Percentiles rank a stretch among this genome's conserved stretches.
phyloP scores from a whole-genome alignment of 495 filamentous ascomycete genomes.

The Lentithecium fluviatile region DNA sequence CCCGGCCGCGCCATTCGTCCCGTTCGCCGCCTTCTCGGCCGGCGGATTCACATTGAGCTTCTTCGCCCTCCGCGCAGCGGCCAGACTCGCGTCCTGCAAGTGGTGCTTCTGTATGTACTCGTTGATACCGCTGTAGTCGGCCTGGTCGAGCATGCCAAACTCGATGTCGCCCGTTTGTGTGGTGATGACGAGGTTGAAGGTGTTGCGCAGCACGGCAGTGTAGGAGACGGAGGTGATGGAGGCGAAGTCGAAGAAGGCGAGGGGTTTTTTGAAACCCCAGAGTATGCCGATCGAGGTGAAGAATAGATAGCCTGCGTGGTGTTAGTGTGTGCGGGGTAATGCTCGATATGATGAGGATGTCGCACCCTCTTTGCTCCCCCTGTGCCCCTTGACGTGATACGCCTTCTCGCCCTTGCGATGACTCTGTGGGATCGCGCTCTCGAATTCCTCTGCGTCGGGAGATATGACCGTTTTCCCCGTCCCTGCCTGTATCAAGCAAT shows the following conservation, averaged over 20 bases:
- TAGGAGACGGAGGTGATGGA: slow-evolving; percentile 80
- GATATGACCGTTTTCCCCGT: slow-evolving; percentile 63
- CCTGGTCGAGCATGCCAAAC: slow-evolving; percentile 48
- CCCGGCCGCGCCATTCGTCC: slow-evolving; percentile 38
- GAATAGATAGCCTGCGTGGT: slow-evolving; percentile 71
- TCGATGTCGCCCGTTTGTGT: slow-evolving; percentile 46
- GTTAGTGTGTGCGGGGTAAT: not conserved
- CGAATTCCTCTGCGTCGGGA: slow-evolving; percentile 73
- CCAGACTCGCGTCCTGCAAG: slow-evolving; percentile 89
- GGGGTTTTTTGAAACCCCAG: slow-evolving; percentile 93
- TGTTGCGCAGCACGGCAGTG: slow-evolving; percentile 83
- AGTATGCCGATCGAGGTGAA: slow-evolving; percentile 83
- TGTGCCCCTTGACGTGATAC: slow-evolving; percentile 87
- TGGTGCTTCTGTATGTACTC: slow-evolving; percentile 75
- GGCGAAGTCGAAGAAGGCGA: slow-evolving; percentile 80
- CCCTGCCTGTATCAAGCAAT: slow-evolving; percentile 37
- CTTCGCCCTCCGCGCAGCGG: slow-evolving; percentile 82
- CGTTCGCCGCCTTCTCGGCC: slow-evolving; percentile 53
- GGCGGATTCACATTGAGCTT: slow-evolving; percentile 65
- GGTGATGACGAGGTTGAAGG: slow-evolving; percentile 86
- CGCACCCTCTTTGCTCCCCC: slow-evolving; percentile 86
- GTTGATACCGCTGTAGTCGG: slow-evolving; percentile 68
- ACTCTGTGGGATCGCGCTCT: slow-evolving; percentile 71
- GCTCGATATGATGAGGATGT: slow-evolving; percentile 14
- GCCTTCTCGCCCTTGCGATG: slow-evolving; percentile 87